A percentile compares a stretch with the other conserved stretches of the same genome.
Conservation (phyloP, 805 yeast species). For the Hanseniaspora clermontiae region DNA sequence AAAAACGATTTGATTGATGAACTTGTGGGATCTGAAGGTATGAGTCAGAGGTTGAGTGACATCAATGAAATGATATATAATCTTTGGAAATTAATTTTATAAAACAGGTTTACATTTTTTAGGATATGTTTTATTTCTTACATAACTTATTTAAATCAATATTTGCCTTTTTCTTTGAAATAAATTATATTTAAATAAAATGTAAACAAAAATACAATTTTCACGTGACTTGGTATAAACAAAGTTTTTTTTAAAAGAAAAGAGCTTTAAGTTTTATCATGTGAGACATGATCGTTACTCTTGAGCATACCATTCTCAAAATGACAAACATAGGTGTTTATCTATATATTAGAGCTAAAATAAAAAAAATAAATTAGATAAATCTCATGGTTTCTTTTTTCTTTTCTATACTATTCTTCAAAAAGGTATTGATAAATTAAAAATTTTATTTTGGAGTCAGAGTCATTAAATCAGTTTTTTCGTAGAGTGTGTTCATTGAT, state of each 20-base stretch:
- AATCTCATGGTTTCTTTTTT: neutral
- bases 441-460: conserved; percentile 20
- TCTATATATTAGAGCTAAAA: no score
- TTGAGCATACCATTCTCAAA: no score
- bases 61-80: neutral
- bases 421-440: no score
- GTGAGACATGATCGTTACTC: no score
- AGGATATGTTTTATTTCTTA: no score
- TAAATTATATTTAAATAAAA: no score
- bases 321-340: no score
- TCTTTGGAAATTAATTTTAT: neutral
- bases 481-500: conserved; percentile 26
- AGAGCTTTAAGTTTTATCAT: no score
- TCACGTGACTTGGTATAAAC: neutral
- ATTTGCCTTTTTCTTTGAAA: no score
- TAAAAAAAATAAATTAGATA: neutral
- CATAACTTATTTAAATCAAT: no score
- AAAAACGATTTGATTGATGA: neutral
- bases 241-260: neutral
- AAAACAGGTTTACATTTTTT: neutral
- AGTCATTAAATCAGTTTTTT: conserved; percentile 32
- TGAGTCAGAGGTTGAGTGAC: neutral
- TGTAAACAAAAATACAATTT: neutral
- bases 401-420: neutral
- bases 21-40: neutral